Base-by-base conservation (phyloP, 108 stramenopile species). In the Nitzschia sp. region DNA sequence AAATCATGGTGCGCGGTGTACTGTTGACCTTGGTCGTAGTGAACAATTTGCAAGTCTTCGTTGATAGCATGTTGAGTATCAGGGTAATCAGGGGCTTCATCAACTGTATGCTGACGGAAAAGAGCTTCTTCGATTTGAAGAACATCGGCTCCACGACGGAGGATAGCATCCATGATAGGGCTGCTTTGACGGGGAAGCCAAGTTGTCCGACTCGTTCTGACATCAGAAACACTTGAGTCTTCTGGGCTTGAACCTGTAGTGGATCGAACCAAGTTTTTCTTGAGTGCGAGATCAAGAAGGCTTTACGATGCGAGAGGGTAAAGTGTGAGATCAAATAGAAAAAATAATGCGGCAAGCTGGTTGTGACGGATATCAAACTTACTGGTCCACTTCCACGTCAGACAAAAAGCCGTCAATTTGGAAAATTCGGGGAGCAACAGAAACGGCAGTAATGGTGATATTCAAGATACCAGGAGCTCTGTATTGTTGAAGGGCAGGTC, bases 1-100 rank as follows among this genome's bases (percentile, higher is more conserved):
- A 76, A 80, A 41, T 80, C 83, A 65, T 80, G 75, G 63, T 84
- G 83, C n/a, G 76, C 79, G 12, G 76, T 78, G 53, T 80, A 84
- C 41, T 84, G 51, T 59, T 80, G 64, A 40, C 58, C 57, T 22
- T 43, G 52, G 26, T 60, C 69, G 48, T 84, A 84, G 60, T 84
- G 83, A 7, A 80, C 79, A 24, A 80, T 70, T 55, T 84, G 83
- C 26, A 84, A 57, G 21, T 73, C 76, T 54, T 83, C 82, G 43
- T 71, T 71, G 24, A 72, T 77, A 26, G 53, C 58, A 40, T 10
- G 10, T 53, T 10, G 8, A 57, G 25, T 56, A 39, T 66, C 52
- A 5, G 42, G 21, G 34, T 39, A 41, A 10, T 11, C n/a, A 10
- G 9, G 10, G 15, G 20, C 17, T 38, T 72, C 71, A 19, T 53